Percentiles rank a stretch among this genome's conserved stretches.
phyloP scores from a whole-genome alignment of 129 eudicot genomes.

The Cynara cardunculus region DNA sequence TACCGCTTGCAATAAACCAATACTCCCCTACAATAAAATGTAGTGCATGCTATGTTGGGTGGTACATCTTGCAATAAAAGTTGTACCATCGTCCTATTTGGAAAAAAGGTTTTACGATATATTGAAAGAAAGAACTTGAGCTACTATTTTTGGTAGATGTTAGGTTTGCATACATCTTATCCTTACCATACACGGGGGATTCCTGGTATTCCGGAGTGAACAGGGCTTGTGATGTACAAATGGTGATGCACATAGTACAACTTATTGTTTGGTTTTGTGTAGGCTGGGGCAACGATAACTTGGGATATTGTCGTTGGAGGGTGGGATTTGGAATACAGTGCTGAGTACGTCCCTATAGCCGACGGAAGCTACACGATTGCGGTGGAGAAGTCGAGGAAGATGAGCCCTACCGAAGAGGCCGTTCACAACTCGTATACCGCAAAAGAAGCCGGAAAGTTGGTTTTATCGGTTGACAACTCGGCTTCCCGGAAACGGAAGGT shows the following conservation, averaged over 20 bases:
- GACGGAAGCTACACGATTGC: constrained; percentile 73
- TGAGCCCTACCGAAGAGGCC: constrained; percentile 52
- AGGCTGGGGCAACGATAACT: constrained; percentile 81
- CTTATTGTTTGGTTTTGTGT: neutral
- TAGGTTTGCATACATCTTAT: neutral
- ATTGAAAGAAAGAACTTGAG: neutral
- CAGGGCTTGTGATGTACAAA: neutral
- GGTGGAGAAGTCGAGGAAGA: constrained; percentile 63
- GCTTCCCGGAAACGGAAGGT: constrained; percentile 66
- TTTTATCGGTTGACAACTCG: constrained; percentile 78
- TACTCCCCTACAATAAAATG: too few species aligned
- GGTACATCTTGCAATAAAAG: neutral
- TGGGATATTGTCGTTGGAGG: constrained; percentile 98
- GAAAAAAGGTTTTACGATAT: neutral
- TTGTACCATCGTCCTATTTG: neutral
- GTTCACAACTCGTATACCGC: constrained; percentile 73
- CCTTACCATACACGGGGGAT: too few species aligned
- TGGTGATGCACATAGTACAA: neutral
- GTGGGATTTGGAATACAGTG: constrained; percentile 91
- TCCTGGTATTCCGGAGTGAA: neutral
- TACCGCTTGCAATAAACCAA: too few species aligned
- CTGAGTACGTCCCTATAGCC: constrained; percentile 60
- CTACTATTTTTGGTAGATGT: neutral
- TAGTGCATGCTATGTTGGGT: neutral
- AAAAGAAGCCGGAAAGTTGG: constrained; percentile 72